phyloP scores from a whole-genome alignment of 163 green algal genomes.

The Volvox carteri region DNA sequence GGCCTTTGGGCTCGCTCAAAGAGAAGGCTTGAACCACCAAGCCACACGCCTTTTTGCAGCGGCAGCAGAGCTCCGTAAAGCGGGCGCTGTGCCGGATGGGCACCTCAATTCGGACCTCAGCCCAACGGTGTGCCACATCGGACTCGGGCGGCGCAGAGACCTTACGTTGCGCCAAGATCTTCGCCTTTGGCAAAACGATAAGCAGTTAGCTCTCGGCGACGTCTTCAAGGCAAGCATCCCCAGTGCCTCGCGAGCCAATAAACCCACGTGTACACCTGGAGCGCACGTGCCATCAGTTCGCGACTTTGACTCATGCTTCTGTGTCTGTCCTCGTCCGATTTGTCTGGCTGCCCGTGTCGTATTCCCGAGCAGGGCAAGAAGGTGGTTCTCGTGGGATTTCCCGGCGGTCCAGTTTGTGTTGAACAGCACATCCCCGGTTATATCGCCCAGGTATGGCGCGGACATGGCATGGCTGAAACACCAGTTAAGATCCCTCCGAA shows the following conservation, averaged over 20 bases:
- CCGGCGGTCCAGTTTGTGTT: conserved; percentile 87
- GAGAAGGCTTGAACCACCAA: not conserved
- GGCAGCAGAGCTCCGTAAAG: conserved; percentile 27
- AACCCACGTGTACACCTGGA: not conserved
- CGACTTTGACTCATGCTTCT: no score
- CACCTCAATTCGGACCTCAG: conserved; percentile 84
- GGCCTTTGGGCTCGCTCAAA: conserved; percentile 36
- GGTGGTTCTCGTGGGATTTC: conserved; percentile 86
- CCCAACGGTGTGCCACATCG: conserved; percentile 82
- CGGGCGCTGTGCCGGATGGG: conserved; percentile 76
- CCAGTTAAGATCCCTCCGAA: no score
- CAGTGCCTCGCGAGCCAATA: not conserved
- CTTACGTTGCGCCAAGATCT: conserved; percentile 85
- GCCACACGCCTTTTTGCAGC: not conserved
- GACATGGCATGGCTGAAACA: not conserved
- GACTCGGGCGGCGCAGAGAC: conserved; percentile 82
- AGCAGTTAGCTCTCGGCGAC: conserved; percentile 69
- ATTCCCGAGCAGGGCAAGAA: conserved; percentile 80
- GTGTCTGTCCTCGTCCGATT: no score
- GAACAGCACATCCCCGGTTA: conserved; percentile 86
- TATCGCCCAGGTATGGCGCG: conserved; percentile 65
- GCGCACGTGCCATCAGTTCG: not conserved
- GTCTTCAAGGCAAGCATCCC: conserved; percentile 76
- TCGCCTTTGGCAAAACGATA: conserved; percentile 70
- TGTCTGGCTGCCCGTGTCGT: no score